phyloP scores from a whole-genome alignment of 2,329 filamentous ascomycete species.

The Epichloe uncinata region DNA sequence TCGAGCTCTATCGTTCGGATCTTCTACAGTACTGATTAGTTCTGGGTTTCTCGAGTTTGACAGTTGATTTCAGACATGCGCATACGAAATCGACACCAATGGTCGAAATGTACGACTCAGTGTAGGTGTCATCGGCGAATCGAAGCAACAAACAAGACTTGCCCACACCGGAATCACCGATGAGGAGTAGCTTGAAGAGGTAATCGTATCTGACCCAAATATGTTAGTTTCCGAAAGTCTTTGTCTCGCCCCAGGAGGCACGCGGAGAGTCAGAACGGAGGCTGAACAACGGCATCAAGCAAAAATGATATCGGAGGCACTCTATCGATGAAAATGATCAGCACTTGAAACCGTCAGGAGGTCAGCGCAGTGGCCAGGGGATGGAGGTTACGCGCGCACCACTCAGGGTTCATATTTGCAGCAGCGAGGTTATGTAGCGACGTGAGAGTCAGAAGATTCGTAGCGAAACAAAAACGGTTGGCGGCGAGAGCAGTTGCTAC shows the following conservation, averaged over 20 bases:
- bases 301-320: background rate
- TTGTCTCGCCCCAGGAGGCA: background rate
- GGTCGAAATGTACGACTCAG: constrained; percentile 98
- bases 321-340: constrained; percentile 5
- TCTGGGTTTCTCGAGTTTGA: background rate
- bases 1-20: constrained; percentile 99
- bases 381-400: constrained; percentile 43
- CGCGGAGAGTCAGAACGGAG: background rate
- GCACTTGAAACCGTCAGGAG: constrained; percentile 15
- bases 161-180: constrained; percentile 99
- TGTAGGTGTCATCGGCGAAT: constrained; percentile 98
- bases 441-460: constrained; percentile 1
- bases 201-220: constrained; percentile 80
- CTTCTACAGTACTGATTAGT: constrained; percentile 50
- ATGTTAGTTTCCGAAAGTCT: constrained; percentile 11
- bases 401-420: constrained; percentile 81
- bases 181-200: constrained; percentile 99
- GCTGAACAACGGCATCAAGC: background rate
- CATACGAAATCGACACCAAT: constrained; percentile 98
- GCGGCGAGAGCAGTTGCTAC: constrained; percentile 1
- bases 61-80: constrained; percentile 12
- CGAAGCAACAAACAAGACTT: constrained; percentile 97
- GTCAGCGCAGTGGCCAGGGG: constrained; percentile 15
- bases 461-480: background rate
- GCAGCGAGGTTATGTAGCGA: constrained; percentile 8